Evolutionary conservation across 1,284 basidiomycete species (phyloP), one percentile per base, ranked within the genome.

Genomic region (Schizophyllum commune): DNA sequence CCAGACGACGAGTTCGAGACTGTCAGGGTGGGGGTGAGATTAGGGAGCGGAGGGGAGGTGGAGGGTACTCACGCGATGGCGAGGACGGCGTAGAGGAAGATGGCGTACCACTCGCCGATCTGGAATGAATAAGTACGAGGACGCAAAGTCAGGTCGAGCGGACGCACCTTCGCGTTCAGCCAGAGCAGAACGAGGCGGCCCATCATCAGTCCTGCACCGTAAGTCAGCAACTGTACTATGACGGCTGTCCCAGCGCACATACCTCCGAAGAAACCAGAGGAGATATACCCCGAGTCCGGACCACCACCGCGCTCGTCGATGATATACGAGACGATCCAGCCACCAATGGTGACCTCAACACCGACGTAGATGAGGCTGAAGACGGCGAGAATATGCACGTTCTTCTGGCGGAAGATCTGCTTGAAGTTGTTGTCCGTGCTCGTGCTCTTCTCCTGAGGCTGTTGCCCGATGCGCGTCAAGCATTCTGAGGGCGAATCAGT

Each of bases 371-470:
- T 79, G 32, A 86, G 73, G 20, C 82, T 75, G 70, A 85, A 89
- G 56, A 85, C 72, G 0, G 86, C 83, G n/a, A 88, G 71, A 47
- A 81, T 68, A 65, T 88, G 84, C 1, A 88, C 80, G 7, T 77
- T 73, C 59, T 75, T 78, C 22, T 79, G 74, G 19, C 75, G 70
- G 61, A 88, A 65, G 52, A 88, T 84, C 65, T 85, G 80, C 66
- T 88, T 88, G 11, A 88, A 21, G 21, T 73, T 70, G 85, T 82
- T 47, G 78, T 77, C 65, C 75, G 80, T 3, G 75, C 69, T 52
- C 74, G 69, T n/a, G 66, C 71, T 22, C 67, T 20, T 71, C 70
- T 60, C 69, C 69, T 55, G 76, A 74, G 9, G 66, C 39, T 77
- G 66, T 62, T 79, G 74, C 2, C 79, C 80, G 5, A 76, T 76